Percentiles rank a stretch among this genome's conserved stretches.
Evolutionary conservation across 371 early-diverging fungal species (phyloP).

Genomic region (Rhizopus arrhizus): DNA sequence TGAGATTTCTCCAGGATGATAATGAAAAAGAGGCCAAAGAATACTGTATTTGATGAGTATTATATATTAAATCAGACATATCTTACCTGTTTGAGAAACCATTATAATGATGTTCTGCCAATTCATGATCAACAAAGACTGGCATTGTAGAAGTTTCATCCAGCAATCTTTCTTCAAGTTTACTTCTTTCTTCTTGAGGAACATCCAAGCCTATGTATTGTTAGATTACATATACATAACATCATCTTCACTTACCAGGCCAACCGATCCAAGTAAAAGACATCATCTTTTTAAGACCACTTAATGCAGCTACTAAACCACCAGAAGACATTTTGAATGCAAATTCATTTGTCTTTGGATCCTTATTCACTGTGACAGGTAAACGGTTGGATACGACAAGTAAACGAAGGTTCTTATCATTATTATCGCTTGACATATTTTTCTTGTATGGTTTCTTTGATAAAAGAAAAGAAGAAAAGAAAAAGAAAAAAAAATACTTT

Average conservation of each 20-base stretch:
- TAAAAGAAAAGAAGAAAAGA: constrained; percentile 10
- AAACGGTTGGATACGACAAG: constrained; percentile 99
- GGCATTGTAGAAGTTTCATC: constrained; percentile 91
- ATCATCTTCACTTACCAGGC: constrained; percentile 73
- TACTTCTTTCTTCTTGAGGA: constrained; percentile 78
- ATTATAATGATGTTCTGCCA: constrained; percentile 98
- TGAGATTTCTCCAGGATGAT: constrained; percentile 76
- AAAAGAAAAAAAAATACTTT: neutral
- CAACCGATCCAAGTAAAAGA: constrained; percentile 99
- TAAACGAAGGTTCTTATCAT: constrained; percentile 64
- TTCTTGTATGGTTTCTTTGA: neutral
- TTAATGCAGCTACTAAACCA: constrained; percentile 97
- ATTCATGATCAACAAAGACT: constrained; percentile 94
- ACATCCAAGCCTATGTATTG: constrained; percentile 71
- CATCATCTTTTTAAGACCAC: constrained; percentile 93
- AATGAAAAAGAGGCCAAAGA: constrained; percentile 98
- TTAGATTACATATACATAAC: neutral
- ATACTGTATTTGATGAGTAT: neutral
- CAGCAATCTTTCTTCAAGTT: constrained; percentile 72
- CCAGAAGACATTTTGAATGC: constrained; percentile 92
- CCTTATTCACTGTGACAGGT: constrained; percentile 94
- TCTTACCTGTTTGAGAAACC: constrained; percentile 95
- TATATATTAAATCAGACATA: neutral
- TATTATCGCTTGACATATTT: constrained; percentile 20
- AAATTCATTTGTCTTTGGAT: constrained; percentile 56